Evolutionary conservation across 2,329 filamentous ascomycete species (phyloP), one percentile per base, ranked within the genome.

Genomic region (Penicillium expansum): DNA sequence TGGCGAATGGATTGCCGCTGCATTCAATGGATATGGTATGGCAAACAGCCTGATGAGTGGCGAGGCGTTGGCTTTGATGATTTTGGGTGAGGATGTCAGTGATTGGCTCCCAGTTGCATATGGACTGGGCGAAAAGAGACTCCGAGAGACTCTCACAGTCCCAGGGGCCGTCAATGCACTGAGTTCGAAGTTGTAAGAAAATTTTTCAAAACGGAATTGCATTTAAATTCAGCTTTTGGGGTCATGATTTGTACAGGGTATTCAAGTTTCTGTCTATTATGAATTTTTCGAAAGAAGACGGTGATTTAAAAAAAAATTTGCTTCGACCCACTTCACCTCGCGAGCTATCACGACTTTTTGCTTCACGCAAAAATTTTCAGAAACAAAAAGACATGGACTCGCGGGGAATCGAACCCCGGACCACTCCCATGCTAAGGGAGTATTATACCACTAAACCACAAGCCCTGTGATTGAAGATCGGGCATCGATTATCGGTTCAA

Each of bases 1-100:
- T 1, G 64, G 64, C 16, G 70, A 72, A 56, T 89, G 82, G 80
- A 73, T 86, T 2, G 79, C 78, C n/a, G 83, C 81, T 2, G 80
- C 82, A 10, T 88, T 88, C 63, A 85, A 87, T 68, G 86, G 86
- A 1, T 84, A 88, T 69, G 85, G 86, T 0, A 88, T 88, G 86
- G 75, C 51, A 80, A 86, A 82, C 79, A 86, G 67, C 48, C 67
- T 65, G 64, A 61, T 58, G 44, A 59, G 63, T 41, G 70, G 68
- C 2, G 65, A 71, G 45, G 67, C 63, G 2, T 48, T 72, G 38
- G 70, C 60, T 3, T 55, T 59, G 49, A 69, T 68, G 63, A 64
- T 74, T 50, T 58, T 74, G n/a, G 63, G 67, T 13, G 50, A 68
- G 29, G 39, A 58, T 59, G 18, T 67, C 52, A 22, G 63, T 33